These are phyloP conservation scores for Brassica incana DNA, from an alignment of 345 rosid genomes.

Conservation along the genomic window DNA sequence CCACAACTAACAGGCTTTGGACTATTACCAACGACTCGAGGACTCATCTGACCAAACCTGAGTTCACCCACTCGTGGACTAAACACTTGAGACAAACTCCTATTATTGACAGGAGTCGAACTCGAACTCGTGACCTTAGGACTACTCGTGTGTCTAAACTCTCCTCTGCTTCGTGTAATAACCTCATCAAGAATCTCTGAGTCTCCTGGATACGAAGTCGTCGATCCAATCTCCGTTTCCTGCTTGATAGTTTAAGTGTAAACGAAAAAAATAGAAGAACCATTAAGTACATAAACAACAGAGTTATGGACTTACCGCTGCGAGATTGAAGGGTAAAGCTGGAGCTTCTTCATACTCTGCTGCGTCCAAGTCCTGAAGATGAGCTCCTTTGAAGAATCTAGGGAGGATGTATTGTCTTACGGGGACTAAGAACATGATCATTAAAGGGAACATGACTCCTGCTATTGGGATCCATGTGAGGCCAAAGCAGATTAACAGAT, in stretches of 20 bases:
- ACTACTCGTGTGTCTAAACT: conserved; percentile 72
- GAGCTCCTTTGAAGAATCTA: conserved; percentile 80
- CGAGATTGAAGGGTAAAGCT: conserved; percentile 73
- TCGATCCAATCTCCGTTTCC: conserved; percentile 60
- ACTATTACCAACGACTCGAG: conserved; percentile 42
- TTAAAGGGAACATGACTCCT: conserved; percentile 86
- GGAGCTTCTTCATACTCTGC: conserved; percentile 96
- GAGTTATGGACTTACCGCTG: conserved; percentile 14
- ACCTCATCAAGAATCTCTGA: conserved; percentile 83
- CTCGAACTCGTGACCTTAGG: conserved; percentile 75
- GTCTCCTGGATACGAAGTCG: conserved; percentile 56
- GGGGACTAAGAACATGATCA: conserved; percentile 95
- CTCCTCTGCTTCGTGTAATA: conserved; percentile 93
- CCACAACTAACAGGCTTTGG: conserved; percentile 54
- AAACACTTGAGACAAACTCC: conserved; percentile 40
- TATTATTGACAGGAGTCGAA: conserved; percentile 52
- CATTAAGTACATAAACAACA: neutral
- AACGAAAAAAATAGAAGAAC: too few relatives aligned
- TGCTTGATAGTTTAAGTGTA: conserved; percentile 8
- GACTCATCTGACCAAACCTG: conserved; percentile 65
- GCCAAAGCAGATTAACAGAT: conserved; percentile 82
- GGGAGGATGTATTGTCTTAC: conserved; percentile 80
- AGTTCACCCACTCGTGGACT: conserved; percentile 72
- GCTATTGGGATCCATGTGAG: conserved; percentile 95
- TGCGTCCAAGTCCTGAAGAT: conserved; percentile 91